Evolutionary conservation across 2,329 filamentous ascomycete genomes (phyloP).

Genomic region (Chaetomium sp.): DNA sequence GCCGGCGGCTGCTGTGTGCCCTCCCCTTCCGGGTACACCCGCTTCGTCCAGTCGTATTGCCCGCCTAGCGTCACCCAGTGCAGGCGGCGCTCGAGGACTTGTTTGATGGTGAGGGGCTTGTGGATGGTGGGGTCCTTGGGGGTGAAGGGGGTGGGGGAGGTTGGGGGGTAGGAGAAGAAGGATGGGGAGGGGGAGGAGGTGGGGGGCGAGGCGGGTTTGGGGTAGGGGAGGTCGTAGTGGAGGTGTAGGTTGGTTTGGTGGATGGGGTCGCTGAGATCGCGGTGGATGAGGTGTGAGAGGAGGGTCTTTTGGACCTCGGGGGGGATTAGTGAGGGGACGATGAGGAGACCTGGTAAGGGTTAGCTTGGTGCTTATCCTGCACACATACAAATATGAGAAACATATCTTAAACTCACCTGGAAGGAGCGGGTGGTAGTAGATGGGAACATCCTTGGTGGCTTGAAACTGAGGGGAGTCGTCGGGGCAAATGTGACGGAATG

Average conservation of each 20-base stretch:
- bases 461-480: slow-evolving; percentile 39
- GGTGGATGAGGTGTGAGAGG: slow-evolving; percentile 67
- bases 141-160: slow-evolving; percentile 56
- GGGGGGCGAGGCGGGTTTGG: slow-evolving; percentile 7
- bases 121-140: slow-evolving; percentile 77
- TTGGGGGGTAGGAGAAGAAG: slow-evolving; percentile 57
- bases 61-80: slow-evolving; percentile 95
- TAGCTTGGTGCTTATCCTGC: background rate
- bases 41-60: slow-evolving; percentile 94
- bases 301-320: slow-evolving; percentile 67
- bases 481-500: slow-evolving; percentile 48
- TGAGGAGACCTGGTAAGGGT: slow-evolving; percentile 65
- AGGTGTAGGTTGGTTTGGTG: slow-evolving; percentile 79
- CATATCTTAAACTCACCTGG: slow-evolving; percentile 59
- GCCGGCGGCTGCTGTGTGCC: slow-evolving; percentile 58
- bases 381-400: no score
- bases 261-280: slow-evolving; percentile 66
- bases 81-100: slow-evolving; percentile 75
- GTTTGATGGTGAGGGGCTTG: slow-evolving; percentile 68
- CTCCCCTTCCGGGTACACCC: slow-evolving; percentile 65
- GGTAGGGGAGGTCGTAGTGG: slow-evolving; percentile 43
- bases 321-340: slow-evolving; percentile 76
- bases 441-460: slow-evolving; percentile 46
- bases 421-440: slow-evolving; percentile 67
- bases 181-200: slow-evolving; percentile 40